Percentiles rank a stretch among this genome's conserved stretches.
Conservation (phyloP, 768 basidiomycete species). For the Ephemerocybe angulata region DNA sequence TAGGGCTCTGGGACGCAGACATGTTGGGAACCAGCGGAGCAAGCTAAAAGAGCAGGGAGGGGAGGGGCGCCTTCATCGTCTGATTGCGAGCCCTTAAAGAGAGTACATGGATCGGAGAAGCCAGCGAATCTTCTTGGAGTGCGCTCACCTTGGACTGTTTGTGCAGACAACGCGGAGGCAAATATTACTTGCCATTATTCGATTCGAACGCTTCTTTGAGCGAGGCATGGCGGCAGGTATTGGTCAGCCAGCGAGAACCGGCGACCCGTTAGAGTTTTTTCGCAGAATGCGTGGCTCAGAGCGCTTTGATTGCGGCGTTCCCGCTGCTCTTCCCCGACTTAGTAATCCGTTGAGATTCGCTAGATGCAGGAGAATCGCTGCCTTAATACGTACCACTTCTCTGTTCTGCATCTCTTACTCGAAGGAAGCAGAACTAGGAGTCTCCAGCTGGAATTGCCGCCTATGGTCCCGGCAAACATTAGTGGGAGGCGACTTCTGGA, state of each 20-base stretch:
- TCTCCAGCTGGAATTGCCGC: neutral
- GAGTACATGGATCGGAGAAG: slow-evolving; percentile 14
- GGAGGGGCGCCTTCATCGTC: slow-evolving; percentile 14
- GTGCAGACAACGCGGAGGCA: slow-evolving; percentile 8
- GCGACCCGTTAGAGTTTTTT: neutral
- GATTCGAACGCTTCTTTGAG: slow-evolving; percentile 11
- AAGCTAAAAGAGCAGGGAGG: slow-evolving; percentile 13
- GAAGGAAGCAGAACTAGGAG: neutral
- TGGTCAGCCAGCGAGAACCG: slow-evolving; percentile 2
- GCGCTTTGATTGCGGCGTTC: slow-evolving; percentile 7
- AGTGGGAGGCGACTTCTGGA: no score
- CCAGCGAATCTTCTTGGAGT: slow-evolving; percentile 13
- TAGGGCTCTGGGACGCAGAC: slow-evolving; percentile 13
- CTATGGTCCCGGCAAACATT: no score
- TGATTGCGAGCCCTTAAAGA: slow-evolving; percentile 21
- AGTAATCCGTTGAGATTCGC: neutral
- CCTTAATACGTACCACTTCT: slow-evolving; percentile 1
- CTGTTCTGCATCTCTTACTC: neutral
- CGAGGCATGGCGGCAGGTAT: slow-evolving; percentile 6
- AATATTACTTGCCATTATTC: slow-evolving; percentile 8
- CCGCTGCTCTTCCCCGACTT: slow-evolving; percentile 3
- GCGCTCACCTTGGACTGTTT: slow-evolving; percentile 3
- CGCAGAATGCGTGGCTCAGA: neutral
- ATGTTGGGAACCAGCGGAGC: slow-evolving; percentile 13
- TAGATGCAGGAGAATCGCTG: slow-evolving; percentile 5